phyloP scores from a whole-genome alignment of 495 filamentous ascomycete genomes.

The Corynascus novoguineensis region DNA sequence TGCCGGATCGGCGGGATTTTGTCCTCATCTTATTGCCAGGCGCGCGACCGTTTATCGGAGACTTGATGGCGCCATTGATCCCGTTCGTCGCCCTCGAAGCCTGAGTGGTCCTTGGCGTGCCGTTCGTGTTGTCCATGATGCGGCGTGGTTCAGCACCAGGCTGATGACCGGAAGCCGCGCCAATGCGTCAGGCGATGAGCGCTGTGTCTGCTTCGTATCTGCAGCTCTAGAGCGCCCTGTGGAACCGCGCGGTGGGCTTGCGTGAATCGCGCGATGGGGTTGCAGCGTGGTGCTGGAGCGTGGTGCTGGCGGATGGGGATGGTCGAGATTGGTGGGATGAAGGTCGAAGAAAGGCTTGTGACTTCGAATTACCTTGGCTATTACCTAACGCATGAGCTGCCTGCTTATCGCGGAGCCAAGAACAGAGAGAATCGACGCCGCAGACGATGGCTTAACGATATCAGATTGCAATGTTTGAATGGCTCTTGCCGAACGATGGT shows the following conservation, averaged over 20 bases:
- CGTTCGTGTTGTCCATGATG: constrained; percentile 34
- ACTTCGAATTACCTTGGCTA: background rate
- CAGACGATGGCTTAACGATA: background rate
- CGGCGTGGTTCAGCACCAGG: constrained; percentile 23
- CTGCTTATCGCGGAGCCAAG: background rate
- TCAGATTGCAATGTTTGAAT: background rate
- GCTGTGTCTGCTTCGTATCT: background rate
- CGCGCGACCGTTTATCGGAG: constrained; percentile 17
- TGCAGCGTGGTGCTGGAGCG: background rate
- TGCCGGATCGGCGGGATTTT: constrained; percentile 30
- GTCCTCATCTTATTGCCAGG: constrained; percentile 21
- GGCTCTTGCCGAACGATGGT: background rate
- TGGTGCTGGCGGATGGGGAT: background rate
- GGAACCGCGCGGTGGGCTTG: background rate
- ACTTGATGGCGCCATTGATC: constrained; percentile 28
- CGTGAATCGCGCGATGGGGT: background rate
- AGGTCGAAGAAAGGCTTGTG: background rate
- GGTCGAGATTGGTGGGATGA: background rate
- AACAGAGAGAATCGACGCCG: background rate
- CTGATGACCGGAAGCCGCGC: constrained; percentile 14
- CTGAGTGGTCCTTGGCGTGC: constrained; percentile 26
- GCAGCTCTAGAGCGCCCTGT: background rate
- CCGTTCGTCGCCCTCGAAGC: constrained; percentile 23
- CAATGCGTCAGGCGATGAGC: background rate
- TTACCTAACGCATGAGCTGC: background rate